Conservation (phyloP, 202 grass and related monocot species). For the Schoenoplectus tabernaemontani region DNA sequence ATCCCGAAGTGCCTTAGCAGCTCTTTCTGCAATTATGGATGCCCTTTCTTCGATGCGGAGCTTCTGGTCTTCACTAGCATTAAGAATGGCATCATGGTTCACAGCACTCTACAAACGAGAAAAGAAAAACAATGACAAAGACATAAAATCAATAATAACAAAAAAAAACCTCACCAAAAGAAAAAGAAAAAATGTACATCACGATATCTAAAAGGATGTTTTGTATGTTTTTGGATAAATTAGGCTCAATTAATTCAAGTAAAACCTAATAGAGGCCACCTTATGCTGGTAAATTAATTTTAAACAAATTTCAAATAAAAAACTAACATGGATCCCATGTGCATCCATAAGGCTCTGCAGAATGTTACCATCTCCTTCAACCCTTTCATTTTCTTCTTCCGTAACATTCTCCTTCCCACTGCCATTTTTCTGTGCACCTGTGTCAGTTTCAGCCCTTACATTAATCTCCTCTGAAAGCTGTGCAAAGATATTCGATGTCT, state of each 20-base stretch:
- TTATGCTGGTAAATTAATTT: background rate
- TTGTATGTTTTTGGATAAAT: background rate
- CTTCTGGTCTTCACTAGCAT: slow-evolving; percentile 73
- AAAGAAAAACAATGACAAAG: background rate
- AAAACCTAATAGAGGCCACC: background rate
- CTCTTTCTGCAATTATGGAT: too few species aligned
- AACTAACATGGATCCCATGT: slow-evolving; percentile 83
- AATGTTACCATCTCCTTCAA: slow-evolving; percentile 54
- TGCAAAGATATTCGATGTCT: slow-evolving; percentile 82
- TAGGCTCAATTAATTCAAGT: background rate
- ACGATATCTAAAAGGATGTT: background rate
- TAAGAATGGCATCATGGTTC: slow-evolving; percentile 91
- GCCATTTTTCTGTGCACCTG: background rate
- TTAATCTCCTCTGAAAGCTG: slow-evolving; percentile 66
- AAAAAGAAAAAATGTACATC: background rate
- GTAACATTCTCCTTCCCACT: slow-evolving; percentile 22
- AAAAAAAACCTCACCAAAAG: background rate
- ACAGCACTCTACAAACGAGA: slow-evolving; percentile 58
- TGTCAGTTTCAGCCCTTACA: slow-evolving; percentile 32
- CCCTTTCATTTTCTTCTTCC: slow-evolving; percentile 25
- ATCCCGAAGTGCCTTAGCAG: slow-evolving; percentile 77
- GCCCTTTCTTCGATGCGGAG: slow-evolving; percentile 65
- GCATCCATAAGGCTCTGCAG: slow-evolving; percentile 68
- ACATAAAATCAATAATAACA: background rate
- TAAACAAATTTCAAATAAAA: background rate